Evolutionary conservation across 2,329 filamentous ascomycete species (phyloP).

Genomic region (Neonectria punicea): DNA sequence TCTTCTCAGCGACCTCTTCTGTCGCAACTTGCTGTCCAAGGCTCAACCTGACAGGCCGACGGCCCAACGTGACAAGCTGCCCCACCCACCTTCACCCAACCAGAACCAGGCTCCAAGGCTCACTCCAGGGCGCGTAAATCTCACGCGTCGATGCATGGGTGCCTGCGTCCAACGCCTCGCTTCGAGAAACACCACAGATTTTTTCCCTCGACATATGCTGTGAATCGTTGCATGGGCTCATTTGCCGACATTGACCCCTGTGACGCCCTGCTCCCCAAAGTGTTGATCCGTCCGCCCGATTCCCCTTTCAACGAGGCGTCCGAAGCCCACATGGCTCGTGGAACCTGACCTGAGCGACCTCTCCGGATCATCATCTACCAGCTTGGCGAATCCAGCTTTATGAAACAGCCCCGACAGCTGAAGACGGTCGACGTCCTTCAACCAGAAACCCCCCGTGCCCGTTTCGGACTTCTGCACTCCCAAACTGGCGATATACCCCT

Average conservation of each 20-base stretch:
- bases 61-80: not conserved
- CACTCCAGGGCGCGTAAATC: slow-evolving; percentile 27
- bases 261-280: not conserved
- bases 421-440: slow-evolving; percentile 11
- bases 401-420: slow-evolving; percentile 19
- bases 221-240: slow-evolving; percentile 27
- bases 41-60: not conserved
- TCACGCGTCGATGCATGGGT: slow-evolving; percentile 35
- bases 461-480: slow-evolving; percentile 2
- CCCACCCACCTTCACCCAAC: not conserved
- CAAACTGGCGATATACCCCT: not conserved
- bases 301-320: slow-evolving; percentile 16
- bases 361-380: slow-evolving; percentile 6
- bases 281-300: slow-evolving; percentile 1
- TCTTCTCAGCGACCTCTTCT: not conserved
- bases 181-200: slow-evolving; percentile 31
- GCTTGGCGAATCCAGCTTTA: slow-evolving; percentile 8
- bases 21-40: not conserved
- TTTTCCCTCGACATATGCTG: slow-evolving; percentile 22
- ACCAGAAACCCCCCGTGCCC: slow-evolving; percentile 17
- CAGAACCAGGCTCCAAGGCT: not conserved
- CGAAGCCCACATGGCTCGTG: slow-evolving; percentile 32
- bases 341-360: slow-evolving; percentile 15
- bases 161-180: slow-evolving; percentile 26
- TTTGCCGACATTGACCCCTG: slow-evolving; percentile 18